phyloP scores from a whole-genome alignment of 2,329 filamentous ascomycete species.

The Sphaceloma murrayae region DNA sequence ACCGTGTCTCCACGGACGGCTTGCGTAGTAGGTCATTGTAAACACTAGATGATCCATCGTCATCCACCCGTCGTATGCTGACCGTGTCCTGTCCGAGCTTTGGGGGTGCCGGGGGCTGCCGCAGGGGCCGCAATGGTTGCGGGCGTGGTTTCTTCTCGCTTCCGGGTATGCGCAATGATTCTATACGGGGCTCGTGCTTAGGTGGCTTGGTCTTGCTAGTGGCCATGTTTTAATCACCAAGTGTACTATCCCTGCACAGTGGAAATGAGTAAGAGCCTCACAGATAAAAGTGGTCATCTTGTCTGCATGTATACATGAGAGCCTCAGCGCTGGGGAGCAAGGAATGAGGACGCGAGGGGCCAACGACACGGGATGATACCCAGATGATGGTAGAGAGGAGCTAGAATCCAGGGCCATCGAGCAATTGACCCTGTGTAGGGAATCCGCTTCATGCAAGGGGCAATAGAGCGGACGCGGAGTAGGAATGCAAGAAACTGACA shows the following conservation, averaged over 20 bases:
- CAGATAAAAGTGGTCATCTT: conserved; percentile 3
- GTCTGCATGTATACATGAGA: neutral
- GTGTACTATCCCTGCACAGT: neutral
- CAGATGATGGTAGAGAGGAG: neutral
- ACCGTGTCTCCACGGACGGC: conserved; percentile 6
- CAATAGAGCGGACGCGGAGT: neutral
- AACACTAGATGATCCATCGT: conserved; percentile 4
- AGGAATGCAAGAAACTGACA: conserved; percentile 3
- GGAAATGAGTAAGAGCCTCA: conserved; percentile 6
- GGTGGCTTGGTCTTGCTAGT: neutral
- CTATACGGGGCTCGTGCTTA: conserved; percentile 9
- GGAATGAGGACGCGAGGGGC: conserved; percentile 11
- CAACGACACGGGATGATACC: neutral
- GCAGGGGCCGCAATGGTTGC: neutral
- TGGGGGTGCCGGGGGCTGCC: neutral
- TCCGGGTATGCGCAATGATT: conserved; percentile 9
- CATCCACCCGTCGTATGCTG: neutral
- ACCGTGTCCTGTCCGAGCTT: neutral
- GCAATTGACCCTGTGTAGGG: conserved; percentile 1
- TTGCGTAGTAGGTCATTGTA: conserved; percentile 1
- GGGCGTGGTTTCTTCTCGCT: conserved; percentile 3
- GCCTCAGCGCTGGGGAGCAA: conserved; percentile 6
- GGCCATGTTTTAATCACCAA: too few species aligned
- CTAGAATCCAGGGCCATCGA: neutral
- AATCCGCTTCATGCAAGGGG: conserved; percentile 1